These are phyloP conservation scores for Solanum lignicaule DNA, from an alignment of 257 asterid genomes.

Conservation along the genomic window DNA sequence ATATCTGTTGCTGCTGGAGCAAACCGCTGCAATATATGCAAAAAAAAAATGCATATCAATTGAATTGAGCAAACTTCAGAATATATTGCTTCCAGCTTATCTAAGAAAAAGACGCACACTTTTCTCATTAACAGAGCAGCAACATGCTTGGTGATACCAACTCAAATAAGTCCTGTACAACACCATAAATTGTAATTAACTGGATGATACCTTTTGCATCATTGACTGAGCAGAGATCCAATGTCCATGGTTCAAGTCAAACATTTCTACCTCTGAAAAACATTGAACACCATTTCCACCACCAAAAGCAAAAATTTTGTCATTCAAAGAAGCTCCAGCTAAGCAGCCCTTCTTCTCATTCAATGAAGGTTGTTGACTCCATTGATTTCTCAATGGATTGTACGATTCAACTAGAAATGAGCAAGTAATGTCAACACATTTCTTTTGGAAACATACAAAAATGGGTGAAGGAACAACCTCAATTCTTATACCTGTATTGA, in stretches of 20 bases:
- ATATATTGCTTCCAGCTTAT: not conserved
- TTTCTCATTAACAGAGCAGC: not conserved
- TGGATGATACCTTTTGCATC: slow-evolving; percentile 46
- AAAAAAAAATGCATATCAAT: not conserved
- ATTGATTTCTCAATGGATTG: slow-evolving; percentile 31
- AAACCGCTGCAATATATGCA: slow-evolving; percentile 33
- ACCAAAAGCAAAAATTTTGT: slow-evolving; percentile 47
- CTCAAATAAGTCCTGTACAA: not conserved
- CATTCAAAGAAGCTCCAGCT: slow-evolving; percentile 38
- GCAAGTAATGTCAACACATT: not conserved
- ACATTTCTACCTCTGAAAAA: slow-evolving; percentile 58
- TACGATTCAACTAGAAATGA: slow-evolving; percentile 58
- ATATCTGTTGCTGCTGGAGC: slow-evolving; percentile 41
- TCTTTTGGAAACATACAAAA: not conserved
- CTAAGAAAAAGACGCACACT: not conserved
- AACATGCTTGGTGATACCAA: not conserved
- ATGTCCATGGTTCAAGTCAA: slow-evolving; percentile 34
- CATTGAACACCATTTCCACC: slow-evolving; percentile 55
- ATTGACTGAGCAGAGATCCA: slow-evolving; percentile 48
- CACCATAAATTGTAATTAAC: not conserved
- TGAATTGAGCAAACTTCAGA: not conserved
- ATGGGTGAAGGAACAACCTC: not conserved
- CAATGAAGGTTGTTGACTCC: slow-evolving; percentile 43
- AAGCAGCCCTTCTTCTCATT: slow-evolving; percentile 38
- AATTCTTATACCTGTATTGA: slow-evolving; percentile 43